Base-by-base conservation (phyloP, 208 protist species). In the Wallacemonas collosoma region DNA sequence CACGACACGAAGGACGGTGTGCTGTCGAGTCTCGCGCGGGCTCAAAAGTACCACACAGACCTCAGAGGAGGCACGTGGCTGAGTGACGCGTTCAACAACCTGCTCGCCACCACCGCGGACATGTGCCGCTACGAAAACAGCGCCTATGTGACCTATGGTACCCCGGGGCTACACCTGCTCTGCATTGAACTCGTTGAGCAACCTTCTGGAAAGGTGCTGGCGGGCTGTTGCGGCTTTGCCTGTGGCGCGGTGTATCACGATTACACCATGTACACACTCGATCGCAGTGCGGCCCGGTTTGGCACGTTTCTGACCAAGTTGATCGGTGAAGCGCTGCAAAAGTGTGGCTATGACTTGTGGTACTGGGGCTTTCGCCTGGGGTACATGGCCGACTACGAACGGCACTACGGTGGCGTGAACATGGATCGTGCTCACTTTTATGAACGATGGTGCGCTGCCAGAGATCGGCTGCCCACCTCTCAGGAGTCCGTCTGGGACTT, bases 211-310 rank as follows among this genome's bases (percentile, higher is more conserved):
- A 71, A 75, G 9, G 79, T 90, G 4, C 8, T 89, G 40, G 87
- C 87, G 7, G 90, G 87, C 11, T 93, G 86, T 60, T 85, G 84
- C 38, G 84, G 90, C 39, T 89, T 87, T 39, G 50, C 80, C 4
- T 44, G 91, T 38, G 90, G 90, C 15, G 40, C 79, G 14, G 80
- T 87, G 40, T 93, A 86, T 67, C 85, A 93, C 67, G 90, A 93
- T 79, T 90, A 83, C 73, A 92, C 87, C 40, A 95, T 95, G 87
- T 95, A 82, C 77, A 93, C 90, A 6, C 14, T 77, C 43, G 41
- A 57, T 6, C 79, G 65, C 17, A 45, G 41, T 38, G 36, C 56
- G 6, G 75, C 79, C 11, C 60, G 82, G 15, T 82, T 85, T n/a
- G 90, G 87, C 40, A 86, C 79, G 1, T 73, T 85, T 17, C 48